phyloP scores from a whole-genome alignment of 108 stramenopile genomes.

The Cyclotella sp. region DNA sequence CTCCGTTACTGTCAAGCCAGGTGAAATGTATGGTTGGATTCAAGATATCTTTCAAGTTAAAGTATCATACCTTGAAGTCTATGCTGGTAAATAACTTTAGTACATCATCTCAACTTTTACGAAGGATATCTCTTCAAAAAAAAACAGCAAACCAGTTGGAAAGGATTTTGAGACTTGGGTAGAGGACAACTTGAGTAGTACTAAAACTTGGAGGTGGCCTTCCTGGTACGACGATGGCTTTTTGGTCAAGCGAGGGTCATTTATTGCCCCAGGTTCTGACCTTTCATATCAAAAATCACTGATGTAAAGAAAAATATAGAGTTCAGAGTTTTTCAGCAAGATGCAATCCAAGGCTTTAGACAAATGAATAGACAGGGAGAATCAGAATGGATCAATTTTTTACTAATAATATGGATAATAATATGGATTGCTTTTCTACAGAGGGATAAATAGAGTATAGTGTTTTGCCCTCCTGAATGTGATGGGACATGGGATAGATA shows the following conservation, averaged over 20 bases:
- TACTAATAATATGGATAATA: slow-evolving; percentile 44
- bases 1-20: slow-evolving; percentile 51
- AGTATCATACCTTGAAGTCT: slow-evolving; percentile 23
- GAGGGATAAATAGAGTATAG: slow-evolving; percentile 54
- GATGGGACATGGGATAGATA: slow-evolving; percentile 45
- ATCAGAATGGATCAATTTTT: slow-evolving; percentile 36
- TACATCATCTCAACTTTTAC: neutral
- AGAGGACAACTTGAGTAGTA: slow-evolving; percentile 41
- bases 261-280: slow-evolving; percentile 40
- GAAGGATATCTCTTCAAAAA: slow-evolving; percentile 30
- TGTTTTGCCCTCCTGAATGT: slow-evolving; percentile 43
- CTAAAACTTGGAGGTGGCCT: slow-evolving; percentile 49
- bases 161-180: slow-evolving; percentile 52
- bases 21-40: slow-evolving; percentile 55
- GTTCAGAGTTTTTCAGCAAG: slow-evolving; percentile 50
- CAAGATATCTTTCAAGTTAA: slow-evolving; percentile 30
- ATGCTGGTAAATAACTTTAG: slow-evolving; percentile 29
- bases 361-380: slow-evolving; percentile 47
- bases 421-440: slow-evolving; percentile 53
- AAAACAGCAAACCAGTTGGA: slow-evolving; percentile 44
- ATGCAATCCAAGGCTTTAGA: slow-evolving; percentile 51
- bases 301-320: slow-evolving; percentile 58
- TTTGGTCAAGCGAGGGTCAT: slow-evolving; percentile 40
- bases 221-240: slow-evolving; percentile 41
- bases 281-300: slow-evolving; percentile 33